phyloP scores from a whole-genome alignment of 805 yeast genomes.

The Metschnikowia noctiluminum region DNA sequence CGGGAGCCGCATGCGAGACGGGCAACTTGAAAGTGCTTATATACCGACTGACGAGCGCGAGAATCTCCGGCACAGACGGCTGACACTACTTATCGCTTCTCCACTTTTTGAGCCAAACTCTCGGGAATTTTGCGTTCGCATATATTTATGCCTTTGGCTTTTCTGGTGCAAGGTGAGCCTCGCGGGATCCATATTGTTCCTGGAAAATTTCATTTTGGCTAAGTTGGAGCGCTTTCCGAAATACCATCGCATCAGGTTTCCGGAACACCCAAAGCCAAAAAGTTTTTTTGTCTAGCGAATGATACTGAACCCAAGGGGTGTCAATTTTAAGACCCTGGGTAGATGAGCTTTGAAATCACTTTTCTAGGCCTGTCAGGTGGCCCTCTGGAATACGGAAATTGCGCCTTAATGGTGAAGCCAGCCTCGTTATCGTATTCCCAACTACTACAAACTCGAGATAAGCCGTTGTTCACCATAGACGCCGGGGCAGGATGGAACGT shows the following conservation, averaged over 20 bases:
- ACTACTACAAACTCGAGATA: constrained; percentile 26
- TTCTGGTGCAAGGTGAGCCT: too few species aligned
- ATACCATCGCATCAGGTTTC: too few species aligned
- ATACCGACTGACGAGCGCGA: constrained; percentile 1
- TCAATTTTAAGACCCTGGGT: too few species aligned
- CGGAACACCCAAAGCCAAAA: too few species aligned
- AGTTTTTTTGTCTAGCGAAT: too few species aligned
- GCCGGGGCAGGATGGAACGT: constrained; percentile 74
- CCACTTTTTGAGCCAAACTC: background rate
- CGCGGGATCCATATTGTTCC: too few species aligned
- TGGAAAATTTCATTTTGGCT: background rate
- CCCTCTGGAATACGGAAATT: constrained; percentile 68
- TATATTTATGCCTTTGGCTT: too few species aligned
- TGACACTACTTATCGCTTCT: background rate
- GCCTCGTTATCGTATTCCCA: constrained; percentile 34
- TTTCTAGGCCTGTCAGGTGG: constrained; percentile 84
- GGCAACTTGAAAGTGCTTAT: background rate
- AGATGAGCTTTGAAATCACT: constrained; percentile 53
- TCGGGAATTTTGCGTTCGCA: background rate
- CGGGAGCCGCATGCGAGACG: background rate
- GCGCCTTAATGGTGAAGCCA: constrained; percentile 66
- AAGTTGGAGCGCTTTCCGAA: background rate
- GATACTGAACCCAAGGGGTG: too few species aligned
- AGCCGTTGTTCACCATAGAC: constrained; percentile 57
- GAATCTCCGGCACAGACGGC: constrained; percentile 1